These are phyloP conservation scores for Cucurbita maxima DNA, from an alignment of 306 rosid genomes.

Conservation along the genomic window DNA sequence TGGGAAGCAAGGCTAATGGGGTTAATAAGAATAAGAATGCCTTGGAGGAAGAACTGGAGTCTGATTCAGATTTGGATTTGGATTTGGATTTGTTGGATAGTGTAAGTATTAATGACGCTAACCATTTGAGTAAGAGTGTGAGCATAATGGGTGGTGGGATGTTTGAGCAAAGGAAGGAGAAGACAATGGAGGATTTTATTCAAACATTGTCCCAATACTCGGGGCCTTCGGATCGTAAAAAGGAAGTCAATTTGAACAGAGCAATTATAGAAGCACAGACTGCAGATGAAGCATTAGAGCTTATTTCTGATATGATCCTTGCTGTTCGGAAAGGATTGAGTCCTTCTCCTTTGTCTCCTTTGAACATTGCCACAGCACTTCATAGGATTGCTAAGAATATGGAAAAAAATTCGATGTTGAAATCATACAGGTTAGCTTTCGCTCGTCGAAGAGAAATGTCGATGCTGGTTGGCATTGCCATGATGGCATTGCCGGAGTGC, in stretches of 20 bases:
- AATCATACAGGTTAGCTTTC: constrained; percentile 61
- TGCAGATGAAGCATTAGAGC: constrained; percentile 70
- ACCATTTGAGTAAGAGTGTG: constrained; percentile 32
- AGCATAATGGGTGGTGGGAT: constrained; percentile 43
- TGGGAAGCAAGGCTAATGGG: constrained; percentile 21
- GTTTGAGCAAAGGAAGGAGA: constrained; percentile 46
- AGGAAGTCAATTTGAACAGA: constrained; percentile 65
- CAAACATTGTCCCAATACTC: constrained; percentile 58
- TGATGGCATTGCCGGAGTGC: constrained; percentile 73
- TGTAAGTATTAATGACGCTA: constrained; percentile 12
- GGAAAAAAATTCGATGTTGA: constrained; percentile 64
- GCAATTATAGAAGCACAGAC: constrained; percentile 63
- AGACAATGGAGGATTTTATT: constrained; percentile 43
- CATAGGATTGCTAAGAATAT: constrained; percentile 90
- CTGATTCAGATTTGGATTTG: constrained; percentile 14
- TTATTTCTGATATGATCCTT: constrained; percentile 45
- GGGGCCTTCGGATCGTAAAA: constrained; percentile 65
- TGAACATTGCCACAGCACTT: constrained; percentile 84
- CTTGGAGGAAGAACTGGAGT: constrained; percentile 20
- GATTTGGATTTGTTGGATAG: constrained; percentile 14
- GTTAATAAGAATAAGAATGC: constrained; percentile 22
- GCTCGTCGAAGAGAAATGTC: constrained; percentile 89
- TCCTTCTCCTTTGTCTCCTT: constrained; percentile 84
- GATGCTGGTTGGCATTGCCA: constrained; percentile 74
- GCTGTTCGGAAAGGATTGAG: constrained; percentile 82